Evolutionary conservation across 805 yeast species (phyloP).

Genomic region (Starmerella khaoyaiensis): DNA sequence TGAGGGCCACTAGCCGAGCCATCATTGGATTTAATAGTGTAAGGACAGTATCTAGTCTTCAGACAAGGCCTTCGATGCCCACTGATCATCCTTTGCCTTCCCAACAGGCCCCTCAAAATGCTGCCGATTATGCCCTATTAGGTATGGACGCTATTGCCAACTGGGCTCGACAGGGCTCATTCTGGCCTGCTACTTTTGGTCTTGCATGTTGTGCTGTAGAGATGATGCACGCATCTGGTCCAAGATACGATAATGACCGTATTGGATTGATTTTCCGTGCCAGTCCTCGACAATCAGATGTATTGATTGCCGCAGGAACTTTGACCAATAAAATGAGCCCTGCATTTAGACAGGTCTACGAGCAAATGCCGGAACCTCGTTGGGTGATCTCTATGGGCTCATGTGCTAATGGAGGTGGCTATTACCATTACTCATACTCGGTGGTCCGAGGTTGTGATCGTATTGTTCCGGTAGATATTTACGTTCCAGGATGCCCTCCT

Average conservation of each 20-base stretch:
- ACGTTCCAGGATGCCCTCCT: slow-evolving; percentile 91
- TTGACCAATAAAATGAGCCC: slow-evolving; percentile 90
- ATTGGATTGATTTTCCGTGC: slow-evolving; percentile 88
- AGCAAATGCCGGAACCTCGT: slow-evolving; percentile 89
- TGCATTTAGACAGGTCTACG: slow-evolving; percentile 81
- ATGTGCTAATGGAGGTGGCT: slow-evolving; percentile 90
- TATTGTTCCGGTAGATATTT: slow-evolving; percentile 75
- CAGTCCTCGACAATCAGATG: slow-evolving; percentile 84
- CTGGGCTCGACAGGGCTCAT: slow-evolving; percentile 86
- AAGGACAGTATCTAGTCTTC: slow-evolving; percentile 19
- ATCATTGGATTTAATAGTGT: slow-evolving; percentile 8
- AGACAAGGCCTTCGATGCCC: slow-evolving; percentile 32
- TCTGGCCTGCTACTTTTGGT: slow-evolving; percentile 90
- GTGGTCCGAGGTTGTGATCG: slow-evolving; percentile 87
- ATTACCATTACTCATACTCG: slow-evolving; percentile 77
- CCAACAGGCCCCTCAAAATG: slow-evolving; percentile 44
- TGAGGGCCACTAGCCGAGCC: not conserved
- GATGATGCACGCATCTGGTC: slow-evolving; percentile 89
- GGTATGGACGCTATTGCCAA: slow-evolving; percentile 69
- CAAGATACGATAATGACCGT: slow-evolving; percentile 85
- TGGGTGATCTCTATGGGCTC: slow-evolving; percentile 94
- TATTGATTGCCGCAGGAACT: slow-evolving; percentile 86
- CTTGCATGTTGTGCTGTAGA: slow-evolving; percentile 90
- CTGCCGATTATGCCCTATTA: slow-evolving; percentile 70
- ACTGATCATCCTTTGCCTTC: slow-evolving; percentile 61